Evolutionary conservation across 2,329 filamentous ascomycete species (phyloP), one percentile per base, ranked within the genome.

Genomic region (Cryphonectria naterciae): DNA sequence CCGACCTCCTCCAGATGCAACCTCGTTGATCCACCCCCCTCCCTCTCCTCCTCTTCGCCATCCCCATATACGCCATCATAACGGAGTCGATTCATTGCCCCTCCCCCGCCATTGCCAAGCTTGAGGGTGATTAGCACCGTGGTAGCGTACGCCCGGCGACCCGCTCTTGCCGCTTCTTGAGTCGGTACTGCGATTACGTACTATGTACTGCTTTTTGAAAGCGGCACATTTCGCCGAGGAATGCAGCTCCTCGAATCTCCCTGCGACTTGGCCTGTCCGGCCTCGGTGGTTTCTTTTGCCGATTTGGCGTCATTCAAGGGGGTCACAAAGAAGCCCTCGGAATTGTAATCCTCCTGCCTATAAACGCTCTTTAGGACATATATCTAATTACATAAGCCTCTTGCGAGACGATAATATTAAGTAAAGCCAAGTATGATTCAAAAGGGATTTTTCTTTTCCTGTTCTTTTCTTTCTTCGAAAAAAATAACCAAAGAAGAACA

Each of bases 81-180:
- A 19, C 43, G 17, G 41, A n/a, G 54, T 32, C 25, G 15, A n/a
- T 32, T 32, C 54, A 19, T 22, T 52, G 63, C 63, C 63, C 63
- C 63, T 65, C 63, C 63, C 62, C 63, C 63, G 63, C 63, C 32
- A 52, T 49, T 52, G 63, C 63, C 62, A 65, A 65, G 62, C 62
- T 35, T 19, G 41, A 41, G 41, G 62, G 28, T 35, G 35, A 37
- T 60, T 35, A 35, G 43, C 28, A 28, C 56, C 22, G 5, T 56
- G 28, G 52, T 28, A 56, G 52, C 25, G 52, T 28, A 28, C 2
- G 52, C 52, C 37, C 11, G 19, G 35, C 10, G 46, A 54, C 28
- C 46, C 64, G 46, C 64, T 52, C 39, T 25, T n/a, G 46, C 46
- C 46, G 46, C 22, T 11, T 6, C 28, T 22, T 49, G 37, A 43